A percentile compares a stretch with the other conserved stretches of the same genome.
Evolutionary conservation across 1,284 basidiomycete genomes (phyloP).

Genomic region (Kalmanozyma brasiliensis): DNA sequence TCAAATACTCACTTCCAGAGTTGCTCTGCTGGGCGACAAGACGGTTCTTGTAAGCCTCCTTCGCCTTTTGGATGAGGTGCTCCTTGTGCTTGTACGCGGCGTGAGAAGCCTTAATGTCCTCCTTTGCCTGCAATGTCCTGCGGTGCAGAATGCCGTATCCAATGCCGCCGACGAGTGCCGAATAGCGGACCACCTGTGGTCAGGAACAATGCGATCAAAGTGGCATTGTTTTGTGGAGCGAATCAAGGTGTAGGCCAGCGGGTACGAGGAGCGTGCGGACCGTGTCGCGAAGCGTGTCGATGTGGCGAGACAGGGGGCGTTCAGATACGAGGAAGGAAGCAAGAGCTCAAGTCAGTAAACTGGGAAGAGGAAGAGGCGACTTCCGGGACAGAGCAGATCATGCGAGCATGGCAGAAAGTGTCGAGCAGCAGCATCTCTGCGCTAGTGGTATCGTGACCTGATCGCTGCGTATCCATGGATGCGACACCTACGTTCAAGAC

Average conservation of each 20-base stretch:
- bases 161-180: slow-evolving; percentile 87
- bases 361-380: too few species aligned
- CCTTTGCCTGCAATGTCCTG: slow-evolving; percentile 84
- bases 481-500: slow-evolving; percentile 61
- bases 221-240: too few species aligned
- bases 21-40: slow-evolving; percentile 49
- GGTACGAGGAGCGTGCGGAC: too few species aligned
- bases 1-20: slow-evolving; percentile 31
- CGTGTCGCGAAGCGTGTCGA: neutral
- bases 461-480: too few species aligned
- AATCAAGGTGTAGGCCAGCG: too few species aligned
- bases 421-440: too few species aligned
- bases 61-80: slow-evolving; percentile 82
- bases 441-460: too few species aligned
- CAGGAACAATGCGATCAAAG: neutral
- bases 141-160: slow-evolving; percentile 93
- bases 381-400: too few species aligned
- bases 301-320: neutral
- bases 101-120: slow-evolving; percentile 81
- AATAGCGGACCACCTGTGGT: slow-evolving; percentile 89
- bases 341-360: slow-evolving; percentile 1
- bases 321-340: neutral
- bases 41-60: slow-evolving; percentile 83
- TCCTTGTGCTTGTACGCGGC: slow-evolving; percentile 61
- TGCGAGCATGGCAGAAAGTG: too few species aligned